phyloP scores from a whole-genome alignment of 441 rosid species.

The Populus tomentosa region DNA sequence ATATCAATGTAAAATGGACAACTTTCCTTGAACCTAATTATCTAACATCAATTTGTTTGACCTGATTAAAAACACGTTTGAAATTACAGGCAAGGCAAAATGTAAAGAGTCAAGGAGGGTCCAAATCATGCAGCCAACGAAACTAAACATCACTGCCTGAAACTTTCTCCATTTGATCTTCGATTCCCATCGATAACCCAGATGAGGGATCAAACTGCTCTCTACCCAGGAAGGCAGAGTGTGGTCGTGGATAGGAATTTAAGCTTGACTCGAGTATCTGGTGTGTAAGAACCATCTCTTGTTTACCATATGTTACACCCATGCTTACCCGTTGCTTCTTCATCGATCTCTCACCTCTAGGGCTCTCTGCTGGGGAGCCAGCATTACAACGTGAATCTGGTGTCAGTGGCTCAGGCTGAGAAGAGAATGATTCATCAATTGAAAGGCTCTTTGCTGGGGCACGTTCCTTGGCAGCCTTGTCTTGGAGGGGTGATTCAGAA shows the following conservation, averaged over 20 bases:
- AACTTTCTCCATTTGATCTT: constrained; percentile 47
- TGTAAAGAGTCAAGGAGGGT: constrained; percentile 7
- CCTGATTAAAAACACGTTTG: constrained; percentile 24
- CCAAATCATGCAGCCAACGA: constrained; percentile 9
- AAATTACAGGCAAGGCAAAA: constrained; percentile 23
- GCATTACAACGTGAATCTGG: constrained; percentile 75
- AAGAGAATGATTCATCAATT: constrained; percentile 71
- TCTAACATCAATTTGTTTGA: constrained; percentile 26
- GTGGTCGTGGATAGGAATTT: constrained; percentile 53
- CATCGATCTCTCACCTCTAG: constrained; percentile 47
- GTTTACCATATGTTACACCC: constrained; percentile 35
- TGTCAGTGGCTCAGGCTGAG: constrained; percentile 71
- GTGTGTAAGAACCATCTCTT: constrained; percentile 52
- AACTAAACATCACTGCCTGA: constrained; percentile 46
- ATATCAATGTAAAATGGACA: constrained; percentile 16
- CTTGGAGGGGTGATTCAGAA: constrained; percentile 73
- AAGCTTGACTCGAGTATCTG: constrained; percentile 83
- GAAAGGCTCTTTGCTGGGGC: constrained; percentile 69
- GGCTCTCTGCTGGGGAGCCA: constrained; percentile 53
- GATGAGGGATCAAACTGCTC: constrained; percentile 53
- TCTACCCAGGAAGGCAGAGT: constrained; percentile 33
- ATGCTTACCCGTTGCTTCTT: constrained; percentile 62
- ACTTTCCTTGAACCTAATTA: constrained; percentile 26
- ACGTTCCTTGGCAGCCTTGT: constrained; percentile 60
- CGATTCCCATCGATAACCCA: constrained; percentile 37